Conservation (phyloP, 345 rosid species). For the Punica granatum region DNA sequence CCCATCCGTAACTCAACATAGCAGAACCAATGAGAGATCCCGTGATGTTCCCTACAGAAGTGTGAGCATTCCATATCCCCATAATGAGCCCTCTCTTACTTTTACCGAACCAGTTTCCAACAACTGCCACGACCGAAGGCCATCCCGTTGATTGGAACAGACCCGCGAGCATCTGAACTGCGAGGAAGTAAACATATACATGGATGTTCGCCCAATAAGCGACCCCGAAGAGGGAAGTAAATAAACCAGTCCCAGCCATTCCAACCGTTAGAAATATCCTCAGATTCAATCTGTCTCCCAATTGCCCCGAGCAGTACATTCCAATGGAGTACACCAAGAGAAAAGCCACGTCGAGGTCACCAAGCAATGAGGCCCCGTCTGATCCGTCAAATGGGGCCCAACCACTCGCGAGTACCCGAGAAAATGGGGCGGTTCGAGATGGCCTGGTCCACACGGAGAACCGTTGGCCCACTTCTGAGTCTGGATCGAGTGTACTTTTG, state of each 20-base stretch:
- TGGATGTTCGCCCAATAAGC: constrained; percentile 81
- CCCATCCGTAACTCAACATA: constrained; percentile 78
- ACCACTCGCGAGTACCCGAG: constrained; percentile 43
- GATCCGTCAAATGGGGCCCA: constrained; percentile 85
- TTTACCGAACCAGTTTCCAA: constrained; percentile 92
- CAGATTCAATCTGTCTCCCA: constrained; percentile 80
- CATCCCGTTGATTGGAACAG: constrained; percentile 93
- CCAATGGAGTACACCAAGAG: constrained; percentile 69
- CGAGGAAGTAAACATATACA: constrained; percentile 56
- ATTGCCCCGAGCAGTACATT: constrained; percentile 81
- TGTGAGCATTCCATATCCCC: constrained; percentile 99
- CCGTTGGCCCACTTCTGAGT: constrained; percentile 20
- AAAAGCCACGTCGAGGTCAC: constrained; percentile 84
- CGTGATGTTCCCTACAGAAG: constrained; percentile 77
- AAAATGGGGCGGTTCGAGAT: constrained; percentile 8
- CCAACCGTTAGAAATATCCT: constrained; percentile 75
- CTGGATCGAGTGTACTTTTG: constrained; percentile 81
- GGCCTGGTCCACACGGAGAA: constrained; percentile 24
- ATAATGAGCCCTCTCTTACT: constrained; percentile 86
- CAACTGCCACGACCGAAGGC: constrained; percentile 96
- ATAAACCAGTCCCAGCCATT: constrained; percentile 80
- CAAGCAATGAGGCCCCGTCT: constrained; percentile 68
- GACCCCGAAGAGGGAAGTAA: constrained; percentile 70
- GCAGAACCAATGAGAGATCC: constrained; percentile 77
- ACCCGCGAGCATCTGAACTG: constrained; percentile 64